These are phyloP conservation scores for Pleurotus platypus DNA, from an alignment of 768 basidiomycete genomes.

Conservation along the genomic window DNA sequence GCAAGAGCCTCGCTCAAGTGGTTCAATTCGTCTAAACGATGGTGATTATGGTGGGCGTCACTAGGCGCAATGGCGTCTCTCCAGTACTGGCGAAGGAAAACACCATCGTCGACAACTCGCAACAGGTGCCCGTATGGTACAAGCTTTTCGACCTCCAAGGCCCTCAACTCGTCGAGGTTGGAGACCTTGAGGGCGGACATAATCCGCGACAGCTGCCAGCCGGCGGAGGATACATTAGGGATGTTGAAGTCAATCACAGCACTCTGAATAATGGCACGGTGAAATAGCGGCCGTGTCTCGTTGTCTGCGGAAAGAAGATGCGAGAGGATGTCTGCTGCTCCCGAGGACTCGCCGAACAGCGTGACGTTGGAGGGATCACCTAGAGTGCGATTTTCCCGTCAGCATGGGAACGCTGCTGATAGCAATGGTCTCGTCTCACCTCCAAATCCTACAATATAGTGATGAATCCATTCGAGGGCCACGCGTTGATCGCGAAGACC, in stretches of 20 bases:
- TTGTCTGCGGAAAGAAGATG: conserved; percentile 66
- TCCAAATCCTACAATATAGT: conserved; percentile 59
- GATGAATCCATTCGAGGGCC: conserved; percentile 63
- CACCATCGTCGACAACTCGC: conserved; percentile 64
- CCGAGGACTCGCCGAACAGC: conserved; percentile 47
- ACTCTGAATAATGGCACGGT: conserved; percentile 75
- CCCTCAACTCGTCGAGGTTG: conserved; percentile 59
- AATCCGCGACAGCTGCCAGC: conserved; percentile 63
- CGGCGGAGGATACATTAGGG: conserved; percentile 56
- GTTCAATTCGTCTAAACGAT: conserved; percentile 7
- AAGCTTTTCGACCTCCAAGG: conserved; percentile 55
- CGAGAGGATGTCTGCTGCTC: conserved; percentile 55
- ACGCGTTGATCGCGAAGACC: conserved; percentile 63
- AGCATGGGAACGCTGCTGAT: neutral
- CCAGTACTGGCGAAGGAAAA: conserved; percentile 66
- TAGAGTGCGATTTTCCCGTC: neutral
- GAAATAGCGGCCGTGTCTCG: conserved; percentile 56
- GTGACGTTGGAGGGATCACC: conserved; percentile 54
- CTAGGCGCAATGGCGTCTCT: conserved; percentile 40
- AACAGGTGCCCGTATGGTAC: conserved; percentile 45
- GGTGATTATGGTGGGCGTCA: conserved; percentile 20
- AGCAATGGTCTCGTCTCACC: conserved; percentile 25
- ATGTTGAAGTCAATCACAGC: conserved; percentile 59
- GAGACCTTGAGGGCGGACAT: conserved; percentile 53
- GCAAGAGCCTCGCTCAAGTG: conserved; percentile 1